These are phyloP conservation scores for Sugiyamaella grinbergsii DNA, from an alignment of 1,139 yeast species.

Conservation along the genomic window DNA sequence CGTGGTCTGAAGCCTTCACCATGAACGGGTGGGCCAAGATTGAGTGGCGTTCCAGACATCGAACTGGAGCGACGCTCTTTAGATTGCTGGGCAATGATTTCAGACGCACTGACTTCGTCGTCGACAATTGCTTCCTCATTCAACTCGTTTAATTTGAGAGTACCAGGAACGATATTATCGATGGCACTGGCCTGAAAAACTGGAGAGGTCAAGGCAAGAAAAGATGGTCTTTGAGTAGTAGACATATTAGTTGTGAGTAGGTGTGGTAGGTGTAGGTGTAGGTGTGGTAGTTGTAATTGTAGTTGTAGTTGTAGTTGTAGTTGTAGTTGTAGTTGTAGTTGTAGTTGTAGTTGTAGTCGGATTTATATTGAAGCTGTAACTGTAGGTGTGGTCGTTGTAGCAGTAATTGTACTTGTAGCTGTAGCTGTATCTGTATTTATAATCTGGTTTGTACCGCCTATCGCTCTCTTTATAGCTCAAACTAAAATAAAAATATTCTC, in stretches of 20 bases:
- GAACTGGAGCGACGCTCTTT: conserved; percentile 28
- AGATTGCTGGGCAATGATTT: conserved; percentile 8
- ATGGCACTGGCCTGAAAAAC: conserved; percentile 4
- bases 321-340: too few species aligned
- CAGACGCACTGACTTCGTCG: conserved; percentile 19
- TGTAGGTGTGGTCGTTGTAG: too few species aligned
- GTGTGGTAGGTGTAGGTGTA: conserved; percentile 4
- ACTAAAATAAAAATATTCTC: too few species aligned
- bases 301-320: too few species aligned
- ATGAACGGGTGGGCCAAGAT: conserved; percentile 30
- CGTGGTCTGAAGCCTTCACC: conserved; percentile 32
- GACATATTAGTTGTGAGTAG: conserved; percentile 14
- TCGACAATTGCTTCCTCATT: conserved; percentile 25
- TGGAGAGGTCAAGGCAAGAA: conserved; percentile 26
- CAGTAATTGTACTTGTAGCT: too few species aligned
- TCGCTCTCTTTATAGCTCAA: too few species aligned
- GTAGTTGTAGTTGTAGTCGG: too few species aligned
- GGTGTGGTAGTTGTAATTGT: too few species aligned
- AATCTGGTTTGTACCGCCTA: too few species aligned
- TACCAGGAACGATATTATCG: conserved; percentile 25
- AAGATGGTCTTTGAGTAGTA: conserved; percentile 16
- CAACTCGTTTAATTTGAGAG: conserved; percentile 5
- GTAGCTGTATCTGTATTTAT: too few species aligned
- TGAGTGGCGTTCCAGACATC: conserved; percentile 27
- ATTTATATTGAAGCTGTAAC: too few species aligned